These are phyloP conservation scores for Brassica carinata DNA, from an alignment of 345 rosid species.

Conservation along the genomic window DNA sequence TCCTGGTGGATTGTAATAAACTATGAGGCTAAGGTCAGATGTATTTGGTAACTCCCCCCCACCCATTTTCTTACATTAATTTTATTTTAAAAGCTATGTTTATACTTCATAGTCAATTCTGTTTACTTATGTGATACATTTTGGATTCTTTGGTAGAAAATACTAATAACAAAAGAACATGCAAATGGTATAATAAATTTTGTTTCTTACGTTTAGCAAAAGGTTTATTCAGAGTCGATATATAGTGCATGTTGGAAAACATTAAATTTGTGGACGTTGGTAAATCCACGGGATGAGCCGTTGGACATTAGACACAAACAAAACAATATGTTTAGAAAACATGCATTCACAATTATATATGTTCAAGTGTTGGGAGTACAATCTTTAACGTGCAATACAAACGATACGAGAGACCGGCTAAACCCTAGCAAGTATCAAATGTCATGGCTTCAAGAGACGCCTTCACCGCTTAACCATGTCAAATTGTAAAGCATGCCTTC, in stretches of 20 bases:
- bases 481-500: background rate
- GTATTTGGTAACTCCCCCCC: background rate
- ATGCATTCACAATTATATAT: background rate
- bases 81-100: background rate
- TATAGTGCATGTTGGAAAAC: background rate
- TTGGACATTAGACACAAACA: background rate
- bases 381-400: background rate
- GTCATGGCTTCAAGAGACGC: background rate
- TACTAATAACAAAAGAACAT: background rate
- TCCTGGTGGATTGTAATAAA: background rate
- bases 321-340: background rate
- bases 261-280: background rate
- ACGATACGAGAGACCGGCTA: background rate
- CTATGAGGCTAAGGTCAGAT: background rate
- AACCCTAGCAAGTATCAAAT: background rate
- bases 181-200: background rate
- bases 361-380: background rate
- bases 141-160: background rate
- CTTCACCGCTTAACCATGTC: background rate
- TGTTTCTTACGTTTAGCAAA: background rate
- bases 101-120: background rate
- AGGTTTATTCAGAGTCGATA: background rate
- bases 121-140: background rate
- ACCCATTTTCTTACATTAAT: background rate
- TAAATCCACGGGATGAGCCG: background rate